Evolutionary conservation across 768 basidiomycete species (phyloP).

Genomic region (Cystobasidium ongulense): DNA sequence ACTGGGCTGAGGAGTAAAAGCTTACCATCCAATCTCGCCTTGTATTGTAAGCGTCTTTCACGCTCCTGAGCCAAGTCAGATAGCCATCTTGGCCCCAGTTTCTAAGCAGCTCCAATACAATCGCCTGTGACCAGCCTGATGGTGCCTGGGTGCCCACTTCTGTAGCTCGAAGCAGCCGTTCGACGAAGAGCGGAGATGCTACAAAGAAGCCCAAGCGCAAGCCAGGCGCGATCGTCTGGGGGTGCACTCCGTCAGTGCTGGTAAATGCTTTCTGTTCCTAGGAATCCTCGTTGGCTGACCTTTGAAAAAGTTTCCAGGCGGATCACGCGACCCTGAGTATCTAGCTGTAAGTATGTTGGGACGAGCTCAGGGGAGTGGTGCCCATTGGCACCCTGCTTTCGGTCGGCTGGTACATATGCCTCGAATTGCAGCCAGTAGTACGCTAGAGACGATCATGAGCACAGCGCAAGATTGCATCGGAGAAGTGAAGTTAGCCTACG

Average conservation of each 20-base stretch:
- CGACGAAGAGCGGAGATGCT: constrained; percentile 64
- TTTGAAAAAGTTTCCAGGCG: constrained; percentile 73
- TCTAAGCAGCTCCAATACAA: constrained; percentile 58
- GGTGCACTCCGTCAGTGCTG: too few relatives aligned
- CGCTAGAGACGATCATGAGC: neutral
- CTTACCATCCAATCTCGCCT: constrained; percentile 18
- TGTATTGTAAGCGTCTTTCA: neutral
- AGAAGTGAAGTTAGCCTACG: neutral
- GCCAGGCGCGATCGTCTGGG: constrained; percentile 56
- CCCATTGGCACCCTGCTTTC: neutral
- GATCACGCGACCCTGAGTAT: constrained; percentile 72
- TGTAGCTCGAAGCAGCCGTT: constrained; percentile 61
- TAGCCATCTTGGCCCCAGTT: constrained; percentile 64
- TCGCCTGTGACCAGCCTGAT: constrained; percentile 60
- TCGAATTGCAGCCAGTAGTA: constrained; percentile 43
- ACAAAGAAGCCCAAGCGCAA: constrained; percentile 72
- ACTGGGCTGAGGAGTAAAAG: neutral
- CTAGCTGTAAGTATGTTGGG: constrained; percentile 51
- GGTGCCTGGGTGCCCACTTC: constrained; percentile 65
- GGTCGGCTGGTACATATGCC: neutral
- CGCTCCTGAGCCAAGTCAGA: constrained; percentile 65
- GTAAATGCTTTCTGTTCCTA: too few relatives aligned
- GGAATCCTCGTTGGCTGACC: constrained; percentile 38
- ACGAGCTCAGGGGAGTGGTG: constrained; percentile 27
- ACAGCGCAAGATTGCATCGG: neutral